These are phyloP conservation scores for Camelina hispida DNA, from an alignment of 345 rosid species.

Conservation along the genomic window DNA sequence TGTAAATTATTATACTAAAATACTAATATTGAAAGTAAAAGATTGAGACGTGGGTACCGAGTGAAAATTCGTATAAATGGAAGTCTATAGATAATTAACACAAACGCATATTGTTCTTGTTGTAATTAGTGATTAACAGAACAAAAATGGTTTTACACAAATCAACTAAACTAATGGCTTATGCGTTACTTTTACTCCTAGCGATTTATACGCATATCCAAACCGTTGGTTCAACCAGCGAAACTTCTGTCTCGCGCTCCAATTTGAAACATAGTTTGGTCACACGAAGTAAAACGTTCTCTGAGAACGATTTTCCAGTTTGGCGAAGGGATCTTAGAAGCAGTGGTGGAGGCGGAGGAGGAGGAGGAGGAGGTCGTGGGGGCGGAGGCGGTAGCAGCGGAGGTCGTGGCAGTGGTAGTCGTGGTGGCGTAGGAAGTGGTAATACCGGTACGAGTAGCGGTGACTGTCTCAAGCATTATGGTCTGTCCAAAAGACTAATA, in stretches of 20 bases:
- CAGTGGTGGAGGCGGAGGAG: not conserved
- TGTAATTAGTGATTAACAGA: not conserved
- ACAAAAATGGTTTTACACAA: constrained; percentile 7
- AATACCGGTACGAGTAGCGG: not conserved
- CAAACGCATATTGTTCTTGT: not conserved
- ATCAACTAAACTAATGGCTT: constrained; percentile 15
- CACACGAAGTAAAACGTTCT: not conserved
- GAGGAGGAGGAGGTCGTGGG: not conserved
- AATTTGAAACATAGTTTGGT: not conserved
- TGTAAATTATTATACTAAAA: not conserved
- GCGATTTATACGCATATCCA: constrained; percentile 24
- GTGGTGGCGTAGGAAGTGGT: not conserved
- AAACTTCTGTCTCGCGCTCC: constrained; percentile 15
- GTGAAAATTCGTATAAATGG: constrained; percentile 6
- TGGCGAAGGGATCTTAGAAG: constrained; percentile 17
- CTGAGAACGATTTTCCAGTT: not conserved
- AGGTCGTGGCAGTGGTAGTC: constrained; percentile 47
- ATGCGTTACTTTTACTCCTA: constrained; percentile 9
- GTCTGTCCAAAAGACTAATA: too few relatives aligned
- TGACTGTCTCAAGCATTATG: too few relatives aligned
- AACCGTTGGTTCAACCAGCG: constrained; percentile 23
- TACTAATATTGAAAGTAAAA: constrained; percentile 7
- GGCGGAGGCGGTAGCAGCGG: constrained; percentile 45
- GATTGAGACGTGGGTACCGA: not conserved
- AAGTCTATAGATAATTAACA: not conserved